These are phyloP conservation scores for Anethum foeniculum DNA, from an alignment of 140 eudicot species.

Conservation along the genomic window DNA sequence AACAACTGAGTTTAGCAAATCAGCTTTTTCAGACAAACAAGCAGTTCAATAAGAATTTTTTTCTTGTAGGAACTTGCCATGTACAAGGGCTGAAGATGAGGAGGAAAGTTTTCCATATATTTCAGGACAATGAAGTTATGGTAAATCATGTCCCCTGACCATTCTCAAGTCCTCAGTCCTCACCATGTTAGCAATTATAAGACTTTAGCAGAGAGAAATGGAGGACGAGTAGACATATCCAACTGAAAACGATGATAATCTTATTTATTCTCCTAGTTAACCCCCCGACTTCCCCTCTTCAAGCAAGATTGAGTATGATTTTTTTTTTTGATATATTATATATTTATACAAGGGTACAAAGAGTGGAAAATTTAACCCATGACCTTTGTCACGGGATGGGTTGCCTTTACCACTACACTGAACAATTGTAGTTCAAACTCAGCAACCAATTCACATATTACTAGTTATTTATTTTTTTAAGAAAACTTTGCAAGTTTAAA, in stretches of 20 bases:
- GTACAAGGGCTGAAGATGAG: background rate
- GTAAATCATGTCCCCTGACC: background rate
- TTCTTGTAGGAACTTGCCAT: background rate
- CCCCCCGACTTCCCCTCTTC: background rate
- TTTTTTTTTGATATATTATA: too few species aligned
- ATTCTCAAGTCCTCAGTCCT: background rate
- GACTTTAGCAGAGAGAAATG: background rate
- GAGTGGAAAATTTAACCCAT: background rate
- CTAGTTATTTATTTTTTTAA: background rate
- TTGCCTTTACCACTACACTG: background rate
- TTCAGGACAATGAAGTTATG: background rate
- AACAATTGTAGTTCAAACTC: background rate
- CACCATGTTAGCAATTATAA: background rate
- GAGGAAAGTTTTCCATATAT: background rate
- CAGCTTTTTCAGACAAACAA: background rate
- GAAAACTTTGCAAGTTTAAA: background rate
- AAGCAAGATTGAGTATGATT: background rate
- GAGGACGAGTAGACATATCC: background rate
- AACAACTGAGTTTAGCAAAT: background rate
- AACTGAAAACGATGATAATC: background rate
- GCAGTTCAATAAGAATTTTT: background rate
- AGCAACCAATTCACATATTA: background rate
- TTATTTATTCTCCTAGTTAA: background rate
- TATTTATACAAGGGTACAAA: background rate
- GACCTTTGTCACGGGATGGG: background rate